phyloP scores from a whole-genome alignment of 805 yeast species.

The Wickerhamomyces canadensis region DNA sequence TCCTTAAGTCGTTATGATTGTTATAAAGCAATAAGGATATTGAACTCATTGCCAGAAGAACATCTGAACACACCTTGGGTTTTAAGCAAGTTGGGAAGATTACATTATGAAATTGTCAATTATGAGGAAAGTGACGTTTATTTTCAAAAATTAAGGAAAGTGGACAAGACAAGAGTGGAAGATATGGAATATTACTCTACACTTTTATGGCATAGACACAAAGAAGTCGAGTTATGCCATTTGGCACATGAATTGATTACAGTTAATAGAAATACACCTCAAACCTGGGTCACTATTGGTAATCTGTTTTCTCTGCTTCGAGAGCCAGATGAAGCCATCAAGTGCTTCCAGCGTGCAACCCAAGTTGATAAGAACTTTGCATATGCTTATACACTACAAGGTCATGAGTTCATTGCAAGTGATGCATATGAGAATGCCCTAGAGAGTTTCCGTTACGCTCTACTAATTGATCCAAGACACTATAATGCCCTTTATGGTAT shows the following conservation, averaged over 20 bases:
- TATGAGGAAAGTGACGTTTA: slow-evolving; percentile 68
- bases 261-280: slow-evolving; percentile 58
- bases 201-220: slow-evolving; percentile 85
- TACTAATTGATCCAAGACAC: slow-evolving; percentile 72
- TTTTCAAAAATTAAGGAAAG: slow-evolving; percentile 54
- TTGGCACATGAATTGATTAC: slow-evolving; percentile 77
- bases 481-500: slow-evolving; percentile 95
- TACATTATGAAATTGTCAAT: slow-evolving; percentile 83
- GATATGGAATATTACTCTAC: slow-evolving; percentile 94
- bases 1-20: slow-evolving; percentile 67
- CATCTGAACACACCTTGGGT: slow-evolving; percentile 82
- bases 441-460: slow-evolving; percentile 73
- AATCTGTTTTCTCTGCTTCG: slow-evolving; percentile 77
- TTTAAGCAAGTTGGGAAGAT: slow-evolving; percentile 67
- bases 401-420: slow-evolving; percentile 83
- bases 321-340: slow-evolving; percentile 86
- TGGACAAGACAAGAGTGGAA: slow-evolving; percentile 72
- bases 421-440: slow-evolving; percentile 90
- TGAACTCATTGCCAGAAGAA: slow-evolving; percentile 56
- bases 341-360: slow-evolving; percentile 77
- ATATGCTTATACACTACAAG: slow-evolving; percentile 88
- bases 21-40: slow-evolving; percentile 66
- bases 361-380: slow-evolving; percentile 64
- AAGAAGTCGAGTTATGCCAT: slow-evolving; percentile 71
- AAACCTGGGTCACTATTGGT: slow-evolving; percentile 91